Evolutionary conservation across 2,329 filamentous ascomycete genomes (phyloP), one percentile per base, ranked within the genome.

Genomic region (Setomelanomma holmii): DNA sequence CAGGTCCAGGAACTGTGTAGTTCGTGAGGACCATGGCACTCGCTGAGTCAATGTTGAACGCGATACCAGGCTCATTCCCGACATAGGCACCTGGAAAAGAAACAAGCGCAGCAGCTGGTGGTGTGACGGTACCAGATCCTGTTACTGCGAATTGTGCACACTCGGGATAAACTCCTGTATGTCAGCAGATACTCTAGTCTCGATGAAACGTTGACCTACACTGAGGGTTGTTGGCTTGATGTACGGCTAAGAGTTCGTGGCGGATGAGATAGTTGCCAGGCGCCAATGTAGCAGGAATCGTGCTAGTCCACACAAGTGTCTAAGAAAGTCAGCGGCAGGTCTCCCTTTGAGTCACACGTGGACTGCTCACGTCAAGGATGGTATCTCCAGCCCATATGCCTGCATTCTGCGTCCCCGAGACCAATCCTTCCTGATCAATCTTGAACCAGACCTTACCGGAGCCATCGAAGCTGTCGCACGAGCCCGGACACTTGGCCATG

Each of bases 201-300:
- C 14, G 6, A 21, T 4, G 6, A 27, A 7, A 20, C 4, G 14
- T 12, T 8, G 8, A 49, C 49, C 3, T 59, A 68, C 78, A 80
- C 64, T 80, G 78, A 5, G 79, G 78, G 57, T 71, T 77, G 56
- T 83, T 80, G 17, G 76, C 73, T 67, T 84, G 81, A 68, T 85
- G 82, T 3, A 85, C 75, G 40, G 82, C 83, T 17, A 85, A 75
- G 50, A 84, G 72, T 74, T 85, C 82, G 67, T 85, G 82, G 48
- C 82, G 77, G 68, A 85, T 79, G 51, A 85, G 76, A 64, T 85
- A 84, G 66, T 82, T 80, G 43, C 83, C 82, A 1, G 82, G 73
- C 17, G 78, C 78, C 3, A 68, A 51, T 17, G 40, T 69, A 80
- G 72, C 64, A 1, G 82, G 82, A 53, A 85, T 80, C 12, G 73